Base-by-base conservation (phyloP, 805 yeast species). In the Candida cerambycidarum region DNA sequence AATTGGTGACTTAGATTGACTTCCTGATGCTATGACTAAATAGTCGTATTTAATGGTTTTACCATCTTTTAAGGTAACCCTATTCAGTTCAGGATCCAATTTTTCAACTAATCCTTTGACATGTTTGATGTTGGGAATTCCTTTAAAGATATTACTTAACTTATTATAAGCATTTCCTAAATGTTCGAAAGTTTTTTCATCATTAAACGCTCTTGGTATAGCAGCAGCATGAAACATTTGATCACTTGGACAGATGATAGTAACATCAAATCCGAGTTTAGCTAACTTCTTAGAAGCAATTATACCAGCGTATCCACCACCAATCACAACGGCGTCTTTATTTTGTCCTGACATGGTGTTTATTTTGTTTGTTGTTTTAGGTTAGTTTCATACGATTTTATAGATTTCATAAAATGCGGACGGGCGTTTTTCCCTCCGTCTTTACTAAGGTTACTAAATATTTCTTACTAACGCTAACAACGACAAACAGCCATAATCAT, bases 11-110 rank as follows among this genome's bases (percentile, higher is more conserved):
- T 41, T 43, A 5, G 59, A 32, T 13, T 51, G 43, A 7, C 65
- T 31, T 2, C 74, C 75, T 4, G 65, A 49, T 6, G 73, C 73
- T 24, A 69, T 47, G 13, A 66, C 54, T 48, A 69, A 55, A 42
- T 55, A 51, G 41, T 69, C 71, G 44, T 63, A 67, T 2, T 16
- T n/a, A 13, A 59, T 17, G 9, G 39, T 23, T 11, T 37, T 36
- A n/a, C 36, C 37, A 13, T 12, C 43, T 44, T 3, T 37, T 14
- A 58, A 55, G 3, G 21, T 4, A 8, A 67, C 48, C 2, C 39
- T 21, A 23, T 58, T 48, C 3, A 46, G 18, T 1, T 57, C 59
- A 5, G 67, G 58, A 40, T 65, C 58, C 5, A 66, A 58, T 2
- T 35, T 13, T 2, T 48, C 47, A 11, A 52, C 73, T 2, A 36